phyloP scores from a whole-genome alignment of 345 rosid species.

The Eucalyptus leucophloia region DNA sequence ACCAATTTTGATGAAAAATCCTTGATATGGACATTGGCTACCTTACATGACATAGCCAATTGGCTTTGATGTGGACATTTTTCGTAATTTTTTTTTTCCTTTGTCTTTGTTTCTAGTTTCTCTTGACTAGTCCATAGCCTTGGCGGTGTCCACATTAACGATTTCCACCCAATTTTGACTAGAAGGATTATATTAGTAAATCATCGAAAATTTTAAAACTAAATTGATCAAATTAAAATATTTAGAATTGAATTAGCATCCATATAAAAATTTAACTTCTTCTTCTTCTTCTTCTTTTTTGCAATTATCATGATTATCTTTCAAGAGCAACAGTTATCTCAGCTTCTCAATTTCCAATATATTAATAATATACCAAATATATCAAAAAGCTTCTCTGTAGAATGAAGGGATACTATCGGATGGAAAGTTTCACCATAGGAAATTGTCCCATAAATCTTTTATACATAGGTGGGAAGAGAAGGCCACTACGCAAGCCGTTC shows the following conservation, averaged over 20 bases:
- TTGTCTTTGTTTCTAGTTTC: neutral
- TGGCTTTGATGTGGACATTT: neutral
- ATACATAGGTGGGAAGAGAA: neutral
- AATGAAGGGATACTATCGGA: neutral
- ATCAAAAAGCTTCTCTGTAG: neutral
- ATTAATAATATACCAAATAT: neutral
- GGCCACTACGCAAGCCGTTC: neutral
- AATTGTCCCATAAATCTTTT: neutral
- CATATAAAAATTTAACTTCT: neutral
- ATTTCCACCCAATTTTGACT: neutral
- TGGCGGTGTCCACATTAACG: neutral
- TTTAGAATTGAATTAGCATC: neutral
- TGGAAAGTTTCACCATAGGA: neutral
- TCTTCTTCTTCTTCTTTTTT: too few relatives aligned
- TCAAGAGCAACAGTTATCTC: neutral
- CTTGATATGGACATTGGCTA: rapidly evolving
- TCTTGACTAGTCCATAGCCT: neutral
- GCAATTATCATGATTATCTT: neutral
- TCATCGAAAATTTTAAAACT: neutral
- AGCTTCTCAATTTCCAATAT: neutral
- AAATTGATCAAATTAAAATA: neutral
- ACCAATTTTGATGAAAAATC: rapidly evolving
- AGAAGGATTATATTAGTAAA: neutral
- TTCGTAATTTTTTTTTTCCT: neutral
- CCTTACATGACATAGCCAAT: neutral